Percentiles rank a stretch among this genome's conserved stretches.
Conservation (phyloP, 495 filamentous ascomycete species). For the Letharia columbiana region DNA sequence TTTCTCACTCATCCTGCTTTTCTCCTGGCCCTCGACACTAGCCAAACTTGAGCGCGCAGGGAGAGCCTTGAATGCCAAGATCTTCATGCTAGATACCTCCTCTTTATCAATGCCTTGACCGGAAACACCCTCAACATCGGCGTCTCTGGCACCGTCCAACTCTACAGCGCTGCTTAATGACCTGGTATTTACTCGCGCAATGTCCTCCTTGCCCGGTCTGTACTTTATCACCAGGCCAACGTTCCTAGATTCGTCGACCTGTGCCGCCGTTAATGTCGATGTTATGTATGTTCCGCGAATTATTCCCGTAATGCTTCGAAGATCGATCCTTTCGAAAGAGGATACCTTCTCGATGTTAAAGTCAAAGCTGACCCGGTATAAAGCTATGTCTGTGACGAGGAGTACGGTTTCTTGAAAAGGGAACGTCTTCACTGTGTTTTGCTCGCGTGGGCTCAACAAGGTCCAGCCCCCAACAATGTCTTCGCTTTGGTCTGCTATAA, state of each 20-base stretch:
- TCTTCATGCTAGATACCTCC: constrained; percentile 28
- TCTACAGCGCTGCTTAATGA: constrained; percentile 55
- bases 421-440: constrained; percentile 52
- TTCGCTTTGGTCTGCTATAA: constrained; percentile 72
- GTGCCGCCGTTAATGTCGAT: constrained; percentile 63
- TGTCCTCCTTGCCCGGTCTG: constrained; percentile 51
- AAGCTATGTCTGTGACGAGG: constrained; percentile 70
- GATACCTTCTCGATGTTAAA: constrained; percentile 88
- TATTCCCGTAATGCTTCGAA: constrained; percentile 61
- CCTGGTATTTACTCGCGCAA: constrained; percentile 74
- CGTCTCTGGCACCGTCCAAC: constrained; percentile 26
- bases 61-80: constrained; percentile 53
- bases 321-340: constrained; percentile 77
- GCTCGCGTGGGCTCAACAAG: constrained; percentile 57
- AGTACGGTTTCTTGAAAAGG: constrained; percentile 81
- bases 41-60: constrained; percentile 43
- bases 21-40: constrained; percentile 28
- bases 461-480: constrained; percentile 82
- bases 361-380: constrained; percentile 86
- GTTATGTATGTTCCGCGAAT: constrained; percentile 82
- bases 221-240: constrained; percentile 77
- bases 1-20: constrained; percentile 47
- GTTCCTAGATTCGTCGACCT: constrained; percentile 68
- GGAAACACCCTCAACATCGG: constrained; percentile 33
- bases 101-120: constrained; percentile 32